Evolutionary conservation across 371 early-diverging fungal genomes (phyloP), one percentile per base, ranked within the genome.

Genomic region (Rhizopus stolonifer): DNA sequence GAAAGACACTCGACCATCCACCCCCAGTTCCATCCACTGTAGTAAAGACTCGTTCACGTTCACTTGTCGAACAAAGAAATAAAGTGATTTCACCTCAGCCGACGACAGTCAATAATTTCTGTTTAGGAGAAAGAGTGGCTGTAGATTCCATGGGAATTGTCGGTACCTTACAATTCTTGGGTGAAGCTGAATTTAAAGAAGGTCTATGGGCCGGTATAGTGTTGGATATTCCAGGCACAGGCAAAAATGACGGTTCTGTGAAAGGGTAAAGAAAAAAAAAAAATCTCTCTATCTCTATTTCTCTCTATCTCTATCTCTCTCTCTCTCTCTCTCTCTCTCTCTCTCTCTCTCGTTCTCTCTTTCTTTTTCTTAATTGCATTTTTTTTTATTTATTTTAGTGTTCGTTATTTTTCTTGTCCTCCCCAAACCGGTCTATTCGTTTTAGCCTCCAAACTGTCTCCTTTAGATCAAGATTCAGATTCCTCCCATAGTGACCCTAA

Each of bases 191-290:
- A 46, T 81, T 83, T 47, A 88, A 87, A 63, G 77, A 74, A 31
- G 91, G 91, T 5, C 57, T 74, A 1, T 91, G 91, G 91, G 91
- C 88, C 10, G 91, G 91, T 23, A 78, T 91, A 46, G 86, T 87
- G 61, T 64, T 91, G 6, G 89, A 90, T 50, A 61, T 69, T 24
- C 56, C 59, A 5, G 88, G 85, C 15, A 70, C 80, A 25, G 91
- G 91, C 31, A 91, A 91, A 59, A 90, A 91, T 61, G 82, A 87
- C 49, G 91, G 91, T 15, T 72, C 74, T 11, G 85, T 85, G 19
- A 71, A 68, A 23, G 91, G 88, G 75, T 78, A 74, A 51, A 72
- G n/a, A n/a, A n/a, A n/a, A n/a, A n/a, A n/a, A n/a, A n/a, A n/a
- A n/a, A n/a, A n/a, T n/a, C n/a, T n/a, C n/a, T n/a, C n/a, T n/a